Percentiles rank a stretch among this genome's conserved stretches.
Evolutionary conservation across 257 asterid species (phyloP).

Genomic region (Nicotiana paniculata): DNA sequence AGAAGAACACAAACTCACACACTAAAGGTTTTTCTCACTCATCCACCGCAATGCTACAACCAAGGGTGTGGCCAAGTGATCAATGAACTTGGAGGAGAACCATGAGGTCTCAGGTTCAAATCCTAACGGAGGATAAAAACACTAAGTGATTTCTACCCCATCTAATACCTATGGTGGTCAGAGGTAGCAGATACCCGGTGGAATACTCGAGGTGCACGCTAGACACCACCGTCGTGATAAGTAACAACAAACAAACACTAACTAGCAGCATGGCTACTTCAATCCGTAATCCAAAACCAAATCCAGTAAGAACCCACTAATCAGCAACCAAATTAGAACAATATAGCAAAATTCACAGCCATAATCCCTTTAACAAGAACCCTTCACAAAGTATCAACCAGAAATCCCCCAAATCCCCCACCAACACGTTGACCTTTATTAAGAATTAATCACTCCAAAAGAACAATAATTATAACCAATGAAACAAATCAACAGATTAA

Average conservation of each 20-base stretch:
- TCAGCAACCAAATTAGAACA: not conserved
- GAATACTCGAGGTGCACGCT: too few species aligned
- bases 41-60: not conserved
- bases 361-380: not conserved
- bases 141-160: too few species aligned
- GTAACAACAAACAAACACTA: not conserved
- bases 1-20: not conserved
- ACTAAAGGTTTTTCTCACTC: not conserved
- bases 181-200: too few species aligned
- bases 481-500: not conserved
- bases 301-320: constrained; percentile 2
- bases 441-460: not conserved
- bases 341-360: not conserved
- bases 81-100: too few species aligned
- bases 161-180: too few species aligned
- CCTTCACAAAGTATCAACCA: constrained; percentile 1
- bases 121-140: too few species aligned
- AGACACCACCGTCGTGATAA: too few species aligned
- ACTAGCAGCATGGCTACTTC: not conserved
- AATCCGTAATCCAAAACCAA: not conserved
- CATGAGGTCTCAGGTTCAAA: too few species aligned
- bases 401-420: not conserved
- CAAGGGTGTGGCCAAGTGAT: too few species aligned
- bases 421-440: not conserved
- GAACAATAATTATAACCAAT: not conserved